A percentile compares a stretch with the other conserved stretches of the same genome.
Conservation (phyloP, 2,329 filamentous ascomycete genomes). For the Aplosporella prunicola region DNA sequence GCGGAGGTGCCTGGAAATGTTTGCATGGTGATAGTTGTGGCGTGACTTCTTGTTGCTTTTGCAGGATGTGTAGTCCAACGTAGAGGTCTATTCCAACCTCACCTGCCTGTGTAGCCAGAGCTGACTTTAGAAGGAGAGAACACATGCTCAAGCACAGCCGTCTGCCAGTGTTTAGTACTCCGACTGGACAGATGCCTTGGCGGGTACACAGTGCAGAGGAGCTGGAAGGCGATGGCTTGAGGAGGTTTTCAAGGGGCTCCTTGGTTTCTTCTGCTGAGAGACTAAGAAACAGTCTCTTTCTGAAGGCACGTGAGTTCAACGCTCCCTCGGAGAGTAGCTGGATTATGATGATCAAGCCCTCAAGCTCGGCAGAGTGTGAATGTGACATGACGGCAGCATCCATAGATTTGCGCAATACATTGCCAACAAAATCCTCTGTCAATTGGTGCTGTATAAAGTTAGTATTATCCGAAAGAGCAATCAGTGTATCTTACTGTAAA, state of each 20-base stretch:
- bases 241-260: no score
- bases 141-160: slow-evolving; percentile 18
- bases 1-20: slow-evolving; percentile 11
- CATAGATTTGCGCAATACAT: slow-evolving; percentile 2
- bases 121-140: slow-evolving; percentile 21
- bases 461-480: neutral
- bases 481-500: neutral
- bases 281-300: no score
- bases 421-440: slow-evolving; percentile 1
- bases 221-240: no score
- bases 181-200: no score
- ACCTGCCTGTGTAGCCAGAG: slow-evolving; percentile 15
- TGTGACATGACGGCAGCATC: neutral
- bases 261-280: no score
- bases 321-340: no score
- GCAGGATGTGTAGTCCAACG: slow-evolving; percentile 18
- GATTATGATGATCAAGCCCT: slow-evolving; percentile 20
- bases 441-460: neutral
- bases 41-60: slow-evolving; percentile 20
- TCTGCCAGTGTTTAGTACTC: slow-evolving; percentile 14
- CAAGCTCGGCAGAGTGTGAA: slow-evolving; percentile 16
- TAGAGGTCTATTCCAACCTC: slow-evolving; percentile 15
- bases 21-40: slow-evolving; percentile 13
- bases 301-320: no score
- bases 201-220: no score